Percentiles rank a stretch among this genome's conserved stretches.
Conservation (phyloP, 2,329 filamentous ascomycete species). For the Xylariaceae sp. region DNA sequence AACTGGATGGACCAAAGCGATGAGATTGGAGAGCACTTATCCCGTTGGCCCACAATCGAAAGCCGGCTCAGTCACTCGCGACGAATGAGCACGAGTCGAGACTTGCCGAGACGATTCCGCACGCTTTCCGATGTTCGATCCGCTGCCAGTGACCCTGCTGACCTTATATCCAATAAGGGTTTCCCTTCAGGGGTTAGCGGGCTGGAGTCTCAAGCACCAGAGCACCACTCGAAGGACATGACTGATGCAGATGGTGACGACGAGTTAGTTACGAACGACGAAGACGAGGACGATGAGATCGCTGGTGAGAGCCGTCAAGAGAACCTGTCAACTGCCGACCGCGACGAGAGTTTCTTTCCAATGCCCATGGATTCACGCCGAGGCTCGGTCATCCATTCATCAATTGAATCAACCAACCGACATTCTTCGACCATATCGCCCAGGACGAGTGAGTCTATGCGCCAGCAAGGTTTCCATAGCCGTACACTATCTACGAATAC, state of each 20-base stretch:
- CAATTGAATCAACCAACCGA: constrained; percentile 27
- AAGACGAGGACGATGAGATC: constrained; percentile 56
- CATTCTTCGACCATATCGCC: constrained; percentile 33
- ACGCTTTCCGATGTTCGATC: constrained; percentile 54
- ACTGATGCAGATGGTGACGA: constrained; percentile 87
- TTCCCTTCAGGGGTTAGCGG: constrained; percentile 30
- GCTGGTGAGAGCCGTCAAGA: constrained; percentile 38
- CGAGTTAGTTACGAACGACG: constrained; percentile 77
- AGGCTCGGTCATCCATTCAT: constrained; percentile 31
- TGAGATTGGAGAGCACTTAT: constrained; percentile 42
- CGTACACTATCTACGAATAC: constrained; percentile 78
- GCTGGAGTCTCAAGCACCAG: constrained; percentile 37
- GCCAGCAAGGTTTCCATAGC: constrained; percentile 49
- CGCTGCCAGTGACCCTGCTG: constrained; percentile 58
- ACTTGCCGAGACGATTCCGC: constrained; percentile 43
- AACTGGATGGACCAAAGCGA: constrained; percentile 82
- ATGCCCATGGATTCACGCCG: constrained; percentile 44
- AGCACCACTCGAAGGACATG: constrained; percentile 50
- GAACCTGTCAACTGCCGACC: constrained; percentile 26
- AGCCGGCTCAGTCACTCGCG: constrained; percentile 44
- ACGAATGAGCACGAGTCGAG: constrained; percentile 49
- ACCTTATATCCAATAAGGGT: constrained; percentile 47
- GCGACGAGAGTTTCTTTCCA: constrained; percentile 51
- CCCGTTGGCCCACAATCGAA: constrained; percentile 47
- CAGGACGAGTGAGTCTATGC: constrained; percentile 28